Conservation (phyloP, 495 filamentous ascomycete genomes). For the Neurospora discreta region DNA sequence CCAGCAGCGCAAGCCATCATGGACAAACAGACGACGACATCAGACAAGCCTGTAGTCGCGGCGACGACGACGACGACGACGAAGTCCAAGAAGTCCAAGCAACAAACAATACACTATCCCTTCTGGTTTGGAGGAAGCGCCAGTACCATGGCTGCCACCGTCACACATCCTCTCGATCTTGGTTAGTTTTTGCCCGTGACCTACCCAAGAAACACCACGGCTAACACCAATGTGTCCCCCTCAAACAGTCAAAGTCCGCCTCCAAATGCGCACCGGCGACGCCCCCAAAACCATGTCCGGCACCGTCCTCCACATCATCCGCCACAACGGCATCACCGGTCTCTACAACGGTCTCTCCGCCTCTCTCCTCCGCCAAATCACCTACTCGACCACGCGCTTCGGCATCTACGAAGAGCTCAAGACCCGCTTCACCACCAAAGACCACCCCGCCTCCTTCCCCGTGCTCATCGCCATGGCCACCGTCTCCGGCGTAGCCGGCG, state of each 20-base stretch:
- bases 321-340: slow-evolving; percentile 51
- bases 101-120: slow-evolving; percentile 50
- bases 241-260: slow-evolving; percentile 47
- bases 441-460: slow-evolving; percentile 48
- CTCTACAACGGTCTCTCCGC: slow-evolving; percentile 86
- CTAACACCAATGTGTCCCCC: not conserved
- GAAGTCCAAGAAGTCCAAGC: slow-evolving; percentile 24
- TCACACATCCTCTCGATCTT: slow-evolving; percentile 85
- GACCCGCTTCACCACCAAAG: slow-evolving; percentile 34
- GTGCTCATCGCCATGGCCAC: slow-evolving; percentile 71
- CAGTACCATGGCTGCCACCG: slow-evolving; percentile 76
- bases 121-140: slow-evolving; percentile 96
- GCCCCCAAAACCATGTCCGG: slow-evolving; percentile 65
- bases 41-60: slow-evolving; percentile 1
- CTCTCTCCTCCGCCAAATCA: slow-evolving; percentile 81
- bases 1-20: not conserved
- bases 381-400: slow-evolving; percentile 88
- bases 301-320: slow-evolving; percentile 67
- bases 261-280: slow-evolving; percentile 66
- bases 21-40: not conserved
- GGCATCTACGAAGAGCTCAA: slow-evolving; percentile 93
- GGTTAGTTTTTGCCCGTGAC: slow-evolving; percentile 34
- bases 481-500: slow-evolving; percentile 78
- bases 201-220: not conserved
- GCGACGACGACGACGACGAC: slow-evolving; percentile 3